Evolutionary conservation across 305 asterid species (phyloP), one percentile per base, ranked within the genome.

Genomic region (Withania somnifera): DNA sequence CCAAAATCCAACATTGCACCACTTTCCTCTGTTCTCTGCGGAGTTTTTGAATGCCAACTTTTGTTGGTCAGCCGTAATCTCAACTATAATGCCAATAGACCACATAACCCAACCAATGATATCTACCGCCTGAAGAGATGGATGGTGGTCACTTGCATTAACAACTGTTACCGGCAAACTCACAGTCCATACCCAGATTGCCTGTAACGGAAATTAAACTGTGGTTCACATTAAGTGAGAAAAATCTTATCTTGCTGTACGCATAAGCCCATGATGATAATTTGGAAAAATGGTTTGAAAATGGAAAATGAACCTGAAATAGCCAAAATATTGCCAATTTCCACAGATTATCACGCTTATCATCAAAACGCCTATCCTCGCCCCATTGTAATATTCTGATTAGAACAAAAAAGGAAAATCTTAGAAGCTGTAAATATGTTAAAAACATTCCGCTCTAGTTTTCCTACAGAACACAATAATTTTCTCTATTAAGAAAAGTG

Each of bases 171-270:
- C 90, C 0, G 99, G 98, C 83, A 94, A 91, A 86, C 97, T 95
- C 87, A 94, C 99, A 76, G 95, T 93, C 99, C 99, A 95, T 42
- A 95, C 99, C 99, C 99, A 95, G 11, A 95, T 90, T 73, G 99
- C 97, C 97, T 95, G 90, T 81, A 40, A 81, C 19, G 83, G 76
- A 83, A 69, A 40, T 50, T 52, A 58, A 61, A n/a, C 9, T 36
- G 5, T 32, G 40, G 47, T 38, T 83, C 36, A 66, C 32, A 52
- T 32, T 17, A 17, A 9, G 52, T n/a, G 17, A 34, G 53, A 56
- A 34, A 36, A 51, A 3, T 67, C 15, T 11, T 60, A 78, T 28
- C 67, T 32, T 63, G 58, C 75, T 58, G 15, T 7, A 38, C 57
- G 8, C 8, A 71, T 24, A 73, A 14, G 60, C 60, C n/a, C n/a